Evolutionary conservation across 768 basidiomycete genomes (phyloP).

Genomic region (Boletellus sp.): DNA sequence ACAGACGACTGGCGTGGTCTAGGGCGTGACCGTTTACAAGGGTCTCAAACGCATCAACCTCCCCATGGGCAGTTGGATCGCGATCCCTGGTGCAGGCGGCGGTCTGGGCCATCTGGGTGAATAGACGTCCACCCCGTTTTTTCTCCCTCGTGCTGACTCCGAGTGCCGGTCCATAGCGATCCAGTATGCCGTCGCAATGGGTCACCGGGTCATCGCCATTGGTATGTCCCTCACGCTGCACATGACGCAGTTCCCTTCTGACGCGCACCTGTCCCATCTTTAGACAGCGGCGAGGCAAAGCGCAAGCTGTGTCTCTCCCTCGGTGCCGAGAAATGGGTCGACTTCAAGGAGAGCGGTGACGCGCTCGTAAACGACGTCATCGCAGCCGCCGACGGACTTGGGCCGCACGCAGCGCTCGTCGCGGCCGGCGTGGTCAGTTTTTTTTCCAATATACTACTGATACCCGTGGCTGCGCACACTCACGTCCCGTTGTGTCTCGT

Average conservation of each 20-base stretch:
- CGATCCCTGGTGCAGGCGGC: conserved; percentile 39
- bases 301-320: conserved; percentile 33
- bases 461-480: neutral
- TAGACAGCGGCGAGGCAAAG: conserved; percentile 44
- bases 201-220: conserved; percentile 45
- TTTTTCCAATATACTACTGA: neutral
- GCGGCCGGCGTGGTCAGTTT: conserved; percentile 17
- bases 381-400: conserved; percentile 38
- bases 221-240: conserved; percentile 7
- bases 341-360: conserved; percentile 43
- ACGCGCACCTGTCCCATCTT: too few species aligned
- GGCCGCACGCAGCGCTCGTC: conserved; percentile 40
- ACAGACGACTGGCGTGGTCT: neutral
- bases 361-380: conserved; percentile 36
- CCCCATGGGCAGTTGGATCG: conserved; percentile 37
- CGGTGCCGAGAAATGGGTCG: conserved; percentile 43
- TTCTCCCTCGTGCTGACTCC: neutral
- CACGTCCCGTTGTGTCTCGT: neutral
- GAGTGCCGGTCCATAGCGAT: conserved; percentile 28
- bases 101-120: conserved; percentile 42
- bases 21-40: conserved; percentile 45
- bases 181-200: conserved; percentile 44
- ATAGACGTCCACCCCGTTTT: neutral
- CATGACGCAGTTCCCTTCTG: neutral
- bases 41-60: conserved; percentile 38